phyloP scores from a whole-genome alignment of 331 rosid genomes.

The Prunus yedoensis region DNA sequence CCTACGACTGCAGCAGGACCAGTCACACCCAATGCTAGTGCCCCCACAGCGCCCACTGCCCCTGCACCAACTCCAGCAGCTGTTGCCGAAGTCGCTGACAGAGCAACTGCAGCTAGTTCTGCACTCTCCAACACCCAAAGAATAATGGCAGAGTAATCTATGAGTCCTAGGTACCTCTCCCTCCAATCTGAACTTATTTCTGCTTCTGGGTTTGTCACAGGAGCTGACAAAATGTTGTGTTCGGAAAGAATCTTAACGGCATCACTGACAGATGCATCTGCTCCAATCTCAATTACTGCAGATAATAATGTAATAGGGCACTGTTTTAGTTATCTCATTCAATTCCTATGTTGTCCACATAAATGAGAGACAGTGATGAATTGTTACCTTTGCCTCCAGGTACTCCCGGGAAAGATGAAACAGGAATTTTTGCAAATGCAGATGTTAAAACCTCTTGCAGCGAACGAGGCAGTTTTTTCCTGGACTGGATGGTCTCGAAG shows the following conservation, averaged over 20 bases:
- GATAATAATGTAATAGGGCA: slow-evolving; percentile 13
- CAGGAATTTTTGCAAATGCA: slow-evolving; percentile 79
- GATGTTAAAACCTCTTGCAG: slow-evolving; percentile 68
- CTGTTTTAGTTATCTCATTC: slow-evolving; percentile 9
- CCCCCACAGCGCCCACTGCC: slow-evolving; percentile 76
- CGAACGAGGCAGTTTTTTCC: slow-evolving; percentile 71
- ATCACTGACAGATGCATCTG: slow-evolving; percentile 67
- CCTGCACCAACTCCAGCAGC: slow-evolving; percentile 92
- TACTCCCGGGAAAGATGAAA: slow-evolving; percentile 76
- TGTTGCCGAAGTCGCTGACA: slow-evolving; percentile 78
- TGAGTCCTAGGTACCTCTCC: slow-evolving; percentile 75
- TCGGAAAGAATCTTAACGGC: slow-evolving; percentile 74
- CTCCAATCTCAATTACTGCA: slow-evolving; percentile 79
- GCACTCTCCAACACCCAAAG: slow-evolving; percentile 97
- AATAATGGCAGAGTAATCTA: slow-evolving; percentile 77
- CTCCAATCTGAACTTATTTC: slow-evolving; percentile 59
- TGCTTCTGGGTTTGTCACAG: slow-evolving; percentile 63
- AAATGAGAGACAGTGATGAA: not conserved
- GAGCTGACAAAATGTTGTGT: slow-evolving; percentile 83
- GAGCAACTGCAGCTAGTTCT: slow-evolving; percentile 76
- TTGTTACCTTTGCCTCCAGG: slow-evolving; percentile 75
- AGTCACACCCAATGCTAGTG: slow-evolving; percentile 76
- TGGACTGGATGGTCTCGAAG: slow-evolving; percentile 63
- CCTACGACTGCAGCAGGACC: slow-evolving; percentile 89
- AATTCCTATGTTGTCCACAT: not conserved